These are phyloP conservation scores for Nepenthes alata DNA, from an alignment of 179 eudicot species.

Conservation along the genomic window DNA sequence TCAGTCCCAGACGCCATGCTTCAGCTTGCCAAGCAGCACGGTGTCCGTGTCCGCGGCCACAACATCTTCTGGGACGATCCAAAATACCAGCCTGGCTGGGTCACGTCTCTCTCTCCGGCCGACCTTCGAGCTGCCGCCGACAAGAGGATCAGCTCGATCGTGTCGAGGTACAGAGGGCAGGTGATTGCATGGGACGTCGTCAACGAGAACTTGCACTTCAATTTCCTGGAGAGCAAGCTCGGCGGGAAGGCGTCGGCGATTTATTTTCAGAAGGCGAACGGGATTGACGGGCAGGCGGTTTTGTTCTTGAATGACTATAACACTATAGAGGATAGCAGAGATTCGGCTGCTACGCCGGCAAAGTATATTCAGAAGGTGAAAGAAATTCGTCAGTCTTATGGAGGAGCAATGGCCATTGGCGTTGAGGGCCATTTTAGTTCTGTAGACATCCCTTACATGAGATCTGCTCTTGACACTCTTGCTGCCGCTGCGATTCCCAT, in stretches of 20 bases:
- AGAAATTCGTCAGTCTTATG: slow-evolving; percentile 6
- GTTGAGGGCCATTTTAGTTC: slow-evolving; percentile 39
- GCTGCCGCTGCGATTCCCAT: slow-evolving; percentile 31
- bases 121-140: slow-evolving; percentile 22
- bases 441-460: slow-evolving; percentile 22
- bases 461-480: slow-evolving; percentile 43
- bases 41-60: slow-evolving; percentile 48
- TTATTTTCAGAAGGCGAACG: slow-evolving; percentile 12
- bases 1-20: slow-evolving; percentile 40
- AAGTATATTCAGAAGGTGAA: slow-evolving; percentile 14
- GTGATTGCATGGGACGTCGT: slow-evolving; percentile 40
- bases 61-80: slow-evolving; percentile 62
- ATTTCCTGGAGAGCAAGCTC: slow-evolving; percentile 29
- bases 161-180: slow-evolving; percentile 24
- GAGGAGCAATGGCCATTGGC: slow-evolving; percentile 24
- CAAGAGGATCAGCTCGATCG: slow-evolving; percentile 23
- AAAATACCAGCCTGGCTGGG: slow-evolving; percentile 30
- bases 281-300: slow-evolving; percentile 13
- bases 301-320: slow-evolving; percentile 55
- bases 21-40: slow-evolving; percentile 15
- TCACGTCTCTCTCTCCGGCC: slow-evolving; percentile 17
- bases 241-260: slow-evolving; percentile 16
- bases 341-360: slow-evolving; percentile 9
- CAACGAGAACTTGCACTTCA: slow-evolving; percentile 35
- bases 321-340: slow-evolving; percentile 38